Conservation (phyloP, 768 basidiomycete genomes). For the Naganishia onofrii region DNA sequence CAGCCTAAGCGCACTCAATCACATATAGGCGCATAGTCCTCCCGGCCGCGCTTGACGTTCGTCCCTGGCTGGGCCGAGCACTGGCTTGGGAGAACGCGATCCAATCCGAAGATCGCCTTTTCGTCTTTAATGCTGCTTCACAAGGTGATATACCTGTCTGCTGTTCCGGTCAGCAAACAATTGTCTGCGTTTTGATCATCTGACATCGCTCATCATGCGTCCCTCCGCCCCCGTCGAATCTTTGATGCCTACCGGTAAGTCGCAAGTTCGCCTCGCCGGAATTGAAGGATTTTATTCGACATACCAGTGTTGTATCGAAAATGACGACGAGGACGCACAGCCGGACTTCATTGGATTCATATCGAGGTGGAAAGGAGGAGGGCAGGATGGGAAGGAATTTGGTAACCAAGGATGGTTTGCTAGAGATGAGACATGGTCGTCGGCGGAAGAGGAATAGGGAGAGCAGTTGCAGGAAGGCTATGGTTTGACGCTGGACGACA, state of each 20-base stretch:
- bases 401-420: too few species aligned
- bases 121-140: not conserved
- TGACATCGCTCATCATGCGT: constrained; percentile 50
- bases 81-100: constrained; percentile 4
- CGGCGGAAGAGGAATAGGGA: not conserved
- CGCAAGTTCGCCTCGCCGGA: not conserved
- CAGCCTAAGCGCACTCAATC: constrained; percentile 1
- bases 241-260: constrained; percentile 83
- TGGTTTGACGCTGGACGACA: not conserved
- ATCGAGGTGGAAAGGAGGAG: not conserved
- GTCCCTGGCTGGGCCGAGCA: not conserved
- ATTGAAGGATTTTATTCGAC: not conserved
- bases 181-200: not conserved
- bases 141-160: not conserved
- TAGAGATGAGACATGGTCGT: too few species aligned
- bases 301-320: not conserved
- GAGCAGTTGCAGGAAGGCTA: too few species aligned
- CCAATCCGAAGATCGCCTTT: constrained; percentile 27
- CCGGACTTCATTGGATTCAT: not conserved
- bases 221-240: constrained; percentile 62
- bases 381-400: not conserved
- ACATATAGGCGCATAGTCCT: not conserved
- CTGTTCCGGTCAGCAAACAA: not conserved
- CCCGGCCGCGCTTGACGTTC: not conserved
- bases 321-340: not conserved